Evolutionary conservation across 2,329 filamentous ascomycete genomes (phyloP).

Genomic region (Aspergillus sp.): DNA sequence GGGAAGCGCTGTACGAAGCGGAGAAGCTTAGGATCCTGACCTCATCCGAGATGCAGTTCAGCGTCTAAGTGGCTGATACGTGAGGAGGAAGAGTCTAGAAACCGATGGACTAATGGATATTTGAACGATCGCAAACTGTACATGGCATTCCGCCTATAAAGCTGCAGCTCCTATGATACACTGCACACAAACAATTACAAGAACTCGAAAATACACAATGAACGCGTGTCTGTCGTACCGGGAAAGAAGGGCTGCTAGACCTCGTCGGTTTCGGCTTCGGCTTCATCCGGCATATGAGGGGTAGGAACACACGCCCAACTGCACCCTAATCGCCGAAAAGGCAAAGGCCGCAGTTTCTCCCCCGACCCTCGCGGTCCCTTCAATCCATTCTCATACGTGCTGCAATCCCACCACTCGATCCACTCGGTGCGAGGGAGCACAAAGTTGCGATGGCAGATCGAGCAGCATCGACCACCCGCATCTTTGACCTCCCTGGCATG

Average conservation of each 20-base stretch:
- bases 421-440: conserved; percentile 37
- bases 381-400: conserved; percentile 30
- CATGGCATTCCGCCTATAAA: too few relatives aligned
- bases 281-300: not conserved
- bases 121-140: too few relatives aligned
- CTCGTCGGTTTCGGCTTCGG: too few relatives aligned
- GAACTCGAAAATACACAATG: not conserved
- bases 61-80: too few relatives aligned
- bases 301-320: conserved; percentile 32
- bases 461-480: conserved; percentile 33
- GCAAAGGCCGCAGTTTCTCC: conserved; percentile 29
- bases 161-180: too few relatives aligned
- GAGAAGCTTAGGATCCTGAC: too few relatives aligned
- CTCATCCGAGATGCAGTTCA: too few relatives aligned
- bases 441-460: conserved; percentile 32
- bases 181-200: not conserved
- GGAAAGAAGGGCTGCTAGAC: not conserved
- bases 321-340: conserved; percentile 34
- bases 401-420: conserved; percentile 40
- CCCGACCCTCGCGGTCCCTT: conserved; percentile 23
- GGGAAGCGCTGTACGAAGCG: too few relatives aligned
- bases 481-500: conserved; percentile 27
- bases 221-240: too few relatives aligned
- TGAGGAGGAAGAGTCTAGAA: too few relatives aligned
- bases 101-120: too few relatives aligned